Conservation (phyloP, 352 stramenopile species). For the Pythium oligandrum region DNA sequence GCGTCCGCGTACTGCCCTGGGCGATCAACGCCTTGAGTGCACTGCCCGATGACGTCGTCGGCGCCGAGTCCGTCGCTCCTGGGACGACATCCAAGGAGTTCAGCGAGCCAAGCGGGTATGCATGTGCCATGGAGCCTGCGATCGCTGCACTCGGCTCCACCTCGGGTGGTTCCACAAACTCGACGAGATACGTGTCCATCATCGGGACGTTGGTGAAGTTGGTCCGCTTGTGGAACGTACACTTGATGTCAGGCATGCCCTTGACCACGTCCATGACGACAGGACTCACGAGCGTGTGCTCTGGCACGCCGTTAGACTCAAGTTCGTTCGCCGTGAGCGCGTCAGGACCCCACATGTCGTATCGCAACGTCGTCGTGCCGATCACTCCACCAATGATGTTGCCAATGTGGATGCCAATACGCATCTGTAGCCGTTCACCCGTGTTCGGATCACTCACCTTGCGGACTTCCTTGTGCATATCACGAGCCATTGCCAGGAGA, state of each 20-base stretch:
- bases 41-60: not conserved
- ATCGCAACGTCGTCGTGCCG: slow-evolving; percentile 80
- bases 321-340: slow-evolving; percentile 82
- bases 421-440: slow-evolving; percentile 79
- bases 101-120: no score
- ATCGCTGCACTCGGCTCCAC: slow-evolving; percentile 2
- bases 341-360: slow-evolving; percentile 87
- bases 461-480: slow-evolving; percentile 85
- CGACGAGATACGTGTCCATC: slow-evolving; percentile 83
- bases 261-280: slow-evolving; percentile 79
- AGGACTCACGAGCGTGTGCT: slow-evolving; percentile 74
- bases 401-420: slow-evolving; percentile 84
- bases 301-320: slow-evolving; percentile 81
- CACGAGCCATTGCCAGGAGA: slow-evolving; percentile 70
- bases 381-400: slow-evolving; percentile 88
- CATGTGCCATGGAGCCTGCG: not conserved
- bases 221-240: slow-evolving; percentile 77
- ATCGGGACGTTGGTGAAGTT: slow-evolving; percentile 77
- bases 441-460: slow-evolving; percentile 85
- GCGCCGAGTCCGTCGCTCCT: slow-evolving; percentile 1
- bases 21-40: slow-evolving; percentile 16
- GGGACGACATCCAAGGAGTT: no score
- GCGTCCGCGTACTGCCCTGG: slow-evolving; percentile 20
- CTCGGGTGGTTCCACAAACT: slow-evolving; percentile 54
- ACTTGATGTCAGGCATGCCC: slow-evolving; percentile 81